phyloP scores from a whole-genome alignment of 2,329 filamentous ascomycete species.

The Pestalotiopsis sp. region DNA sequence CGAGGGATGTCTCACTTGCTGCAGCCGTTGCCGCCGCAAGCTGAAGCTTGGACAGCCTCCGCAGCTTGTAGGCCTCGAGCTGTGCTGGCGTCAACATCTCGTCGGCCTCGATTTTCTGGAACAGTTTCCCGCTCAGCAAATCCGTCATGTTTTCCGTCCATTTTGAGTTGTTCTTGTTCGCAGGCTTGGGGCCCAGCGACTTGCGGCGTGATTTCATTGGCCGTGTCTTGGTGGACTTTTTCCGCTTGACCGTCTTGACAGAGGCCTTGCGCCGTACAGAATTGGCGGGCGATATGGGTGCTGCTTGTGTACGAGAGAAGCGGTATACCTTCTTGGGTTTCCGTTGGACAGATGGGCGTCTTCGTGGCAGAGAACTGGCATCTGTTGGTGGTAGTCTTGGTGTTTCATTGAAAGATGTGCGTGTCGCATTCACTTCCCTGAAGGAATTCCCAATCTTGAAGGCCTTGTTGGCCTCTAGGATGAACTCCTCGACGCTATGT shows the following conservation, averaged over 20 bases:
- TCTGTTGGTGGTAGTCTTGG: constrained; percentile 28
- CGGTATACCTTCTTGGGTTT: constrained; percentile 18
- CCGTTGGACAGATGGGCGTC: background rate
- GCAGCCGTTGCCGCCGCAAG: constrained; percentile 25
- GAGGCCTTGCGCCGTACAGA: constrained; percentile 31
- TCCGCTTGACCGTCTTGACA: constrained; percentile 38
- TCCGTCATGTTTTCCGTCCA: constrained; percentile 63
- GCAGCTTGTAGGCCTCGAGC: constrained; percentile 47
- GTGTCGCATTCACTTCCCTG: constrained; percentile 34
- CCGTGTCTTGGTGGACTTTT: constrained; percentile 40
- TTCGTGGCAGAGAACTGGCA: background rate
- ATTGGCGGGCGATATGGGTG: constrained; percentile 19
- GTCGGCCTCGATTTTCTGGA: constrained; percentile 57
- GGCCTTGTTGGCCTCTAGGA: constrained; percentile 51
- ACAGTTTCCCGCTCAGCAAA: constrained; percentile 55
- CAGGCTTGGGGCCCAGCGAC: constrained; percentile 23
- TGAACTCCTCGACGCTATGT: constrained; percentile 45
- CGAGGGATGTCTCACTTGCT: constrained; percentile 30
- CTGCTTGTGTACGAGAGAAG: constrained; percentile 19
- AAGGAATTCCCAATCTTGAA: constrained; percentile 47
- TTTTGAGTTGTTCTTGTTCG: constrained; percentile 37
- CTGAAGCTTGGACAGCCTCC: constrained; percentile 33
- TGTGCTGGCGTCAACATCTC: constrained; percentile 60
- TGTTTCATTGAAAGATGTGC: constrained; percentile 27
- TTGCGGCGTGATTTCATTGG: constrained; percentile 29